Base-by-base conservation (phyloP, 345 rosid species). In the Crucihimalaya himalaica region DNA sequence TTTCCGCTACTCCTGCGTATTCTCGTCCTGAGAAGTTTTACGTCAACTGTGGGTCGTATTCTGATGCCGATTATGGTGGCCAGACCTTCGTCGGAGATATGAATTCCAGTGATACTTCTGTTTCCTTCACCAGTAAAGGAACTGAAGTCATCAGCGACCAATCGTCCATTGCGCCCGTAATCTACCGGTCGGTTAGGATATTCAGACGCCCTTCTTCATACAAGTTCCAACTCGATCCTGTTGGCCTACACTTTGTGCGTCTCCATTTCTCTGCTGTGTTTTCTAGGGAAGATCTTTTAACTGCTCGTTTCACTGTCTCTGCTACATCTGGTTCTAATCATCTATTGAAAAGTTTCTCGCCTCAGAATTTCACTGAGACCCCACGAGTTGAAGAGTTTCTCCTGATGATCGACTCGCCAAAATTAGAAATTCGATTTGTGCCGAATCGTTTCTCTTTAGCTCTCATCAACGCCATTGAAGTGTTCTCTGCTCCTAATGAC, bases 391-490 rank as follows among this genome's bases (percentile, higher is more conserved):
- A 81, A 58, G 96, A 90, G 77, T 86, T 83, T 75, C 68, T 83
- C 19, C 59, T 88, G 8, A 77, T 27, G 56, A 76, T 82, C 16
- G 5, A 63, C 0, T 23, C 39, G 2, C 60, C 63, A 1, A 39
- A 54, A 16, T 83, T 84, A 57, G 11, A 18, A 1, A 60, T 89
- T 70, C 53, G 4, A 8, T 87, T 76, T 28, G 43, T 5, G 3
- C 96, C 93, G 2, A 23, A 31, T 13, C 74, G 0, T 2, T 67
- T 80, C 3, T 86, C 90, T 18, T 66, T 89, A 0, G 86, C 96
- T 4, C 70, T 86, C 58, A 58, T 86, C n/a, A 92, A 84, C 47
- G 97, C 96, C 59, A 81, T 89, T 1, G 94, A 88, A 70, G 84
- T 81, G 57, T 86, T 92, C 70, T 72, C 45, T 10, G 80, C 75